Conservation (phyloP, 257 asterid species). For the Apocynum venetum region DNA sequence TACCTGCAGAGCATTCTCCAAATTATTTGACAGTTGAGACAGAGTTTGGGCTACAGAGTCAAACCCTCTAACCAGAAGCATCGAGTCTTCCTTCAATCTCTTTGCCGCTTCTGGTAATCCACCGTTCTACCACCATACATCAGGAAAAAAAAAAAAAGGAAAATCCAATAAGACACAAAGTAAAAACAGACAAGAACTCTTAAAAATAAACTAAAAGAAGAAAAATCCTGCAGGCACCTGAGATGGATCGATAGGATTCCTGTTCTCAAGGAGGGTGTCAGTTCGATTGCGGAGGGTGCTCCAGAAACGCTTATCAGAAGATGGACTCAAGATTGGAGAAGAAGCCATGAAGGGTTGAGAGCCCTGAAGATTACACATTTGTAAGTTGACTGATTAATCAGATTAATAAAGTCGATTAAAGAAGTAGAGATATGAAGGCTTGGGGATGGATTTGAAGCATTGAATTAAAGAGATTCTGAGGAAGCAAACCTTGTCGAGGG, state of each 20-base stretch:
- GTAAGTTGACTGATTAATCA: neutral
- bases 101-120: conserved; percentile 36
- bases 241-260: conserved; percentile 30
- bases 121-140: conserved; percentile 25
- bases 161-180: neutral
- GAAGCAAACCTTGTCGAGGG: conserved; percentile 53
- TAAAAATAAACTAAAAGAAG: neutral
- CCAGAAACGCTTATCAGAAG: conserved; percentile 83
- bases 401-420: neutral
- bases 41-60: conserved; percentile 71
- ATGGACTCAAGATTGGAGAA: conserved; percentile 55
- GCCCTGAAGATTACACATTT: conserved; percentile 32
- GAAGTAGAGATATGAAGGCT: neutral
- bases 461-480: conserved; percentile 24
- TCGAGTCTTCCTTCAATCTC: conserved; percentile 42
- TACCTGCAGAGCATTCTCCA: conserved; percentile 85
- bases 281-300: conserved; percentile 66
- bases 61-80: conserved; percentile 46
- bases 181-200: conserved; percentile 3
- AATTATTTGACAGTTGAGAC: conserved; percentile 63
- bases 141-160: neutral
- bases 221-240: conserved; percentile 20
- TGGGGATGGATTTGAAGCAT: neutral
- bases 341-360: conserved; percentile 35
- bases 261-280: conserved; percentile 61